These are phyloP conservation scores for Stagonosporopsis rhizophila DNA, from an alignment of 2,329 filamentous ascomycete genomes.

Conservation along the genomic window DNA sequence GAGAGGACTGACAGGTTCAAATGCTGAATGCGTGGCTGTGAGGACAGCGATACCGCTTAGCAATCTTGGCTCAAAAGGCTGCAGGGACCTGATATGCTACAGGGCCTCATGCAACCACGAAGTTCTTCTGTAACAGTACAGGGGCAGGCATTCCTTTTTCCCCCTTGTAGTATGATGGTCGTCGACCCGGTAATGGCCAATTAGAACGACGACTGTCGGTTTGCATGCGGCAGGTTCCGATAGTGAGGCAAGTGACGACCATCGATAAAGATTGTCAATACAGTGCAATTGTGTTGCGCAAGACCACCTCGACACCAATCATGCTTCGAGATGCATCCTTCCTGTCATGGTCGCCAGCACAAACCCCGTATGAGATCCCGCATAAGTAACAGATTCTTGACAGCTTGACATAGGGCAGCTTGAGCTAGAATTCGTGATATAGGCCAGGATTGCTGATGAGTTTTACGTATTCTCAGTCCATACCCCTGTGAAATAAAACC, in stretches of 20 bases:
- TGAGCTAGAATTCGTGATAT: neutral
- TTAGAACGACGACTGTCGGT: neutral
- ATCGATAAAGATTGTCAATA: neutral
- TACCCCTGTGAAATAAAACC: neutral
- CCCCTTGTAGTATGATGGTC: neutral
- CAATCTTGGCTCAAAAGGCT: neutral
- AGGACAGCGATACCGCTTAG: neutral
- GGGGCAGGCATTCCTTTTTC: neutral
- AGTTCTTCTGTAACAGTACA: neutral
- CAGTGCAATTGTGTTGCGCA: neutral
- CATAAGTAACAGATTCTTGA: neutral
- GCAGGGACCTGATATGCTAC: neutral
- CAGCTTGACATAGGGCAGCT: neutral
- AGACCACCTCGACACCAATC: neutral
- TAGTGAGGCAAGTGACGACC: neutral
- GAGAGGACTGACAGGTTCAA: neutral
- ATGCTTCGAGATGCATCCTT: neutral
- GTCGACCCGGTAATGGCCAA: neutral
- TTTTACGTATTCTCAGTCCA: neutral
- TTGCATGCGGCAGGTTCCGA: neutral
- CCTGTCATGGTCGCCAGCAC: neutral
- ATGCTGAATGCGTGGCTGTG: neutral
- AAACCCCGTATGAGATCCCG: neutral
- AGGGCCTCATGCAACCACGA: neutral
- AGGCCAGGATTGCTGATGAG: too few species aligned